Conservation (phyloP, 331 rosid species). For the Malus hybrid region DNA sequence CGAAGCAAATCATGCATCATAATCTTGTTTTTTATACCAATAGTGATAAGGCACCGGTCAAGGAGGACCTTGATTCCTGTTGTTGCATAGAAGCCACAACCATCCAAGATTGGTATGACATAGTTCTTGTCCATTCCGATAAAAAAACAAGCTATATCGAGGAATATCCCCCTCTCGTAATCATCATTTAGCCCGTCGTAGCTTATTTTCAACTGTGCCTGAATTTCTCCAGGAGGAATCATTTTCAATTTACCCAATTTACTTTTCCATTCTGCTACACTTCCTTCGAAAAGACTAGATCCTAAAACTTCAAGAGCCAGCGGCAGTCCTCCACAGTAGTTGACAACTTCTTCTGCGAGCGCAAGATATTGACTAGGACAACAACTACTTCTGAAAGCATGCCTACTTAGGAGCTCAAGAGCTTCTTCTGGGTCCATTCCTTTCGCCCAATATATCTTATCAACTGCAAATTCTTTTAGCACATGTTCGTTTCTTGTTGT, state of each 20-base stretch:
- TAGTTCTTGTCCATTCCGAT: slow-evolving; percentile 15
- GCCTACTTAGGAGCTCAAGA: too few relatives aligned
- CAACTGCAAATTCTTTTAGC: too few relatives aligned
- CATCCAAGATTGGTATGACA: slow-evolving; percentile 3
- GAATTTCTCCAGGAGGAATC: background rate
- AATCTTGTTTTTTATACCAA: slow-evolving; percentile 8
- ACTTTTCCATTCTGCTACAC: background rate
- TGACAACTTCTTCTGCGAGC: too few relatives aligned
- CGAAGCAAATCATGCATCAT: slow-evolving; percentile 25
- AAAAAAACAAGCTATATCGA: slow-evolving; percentile 20
- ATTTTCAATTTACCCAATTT: background rate
- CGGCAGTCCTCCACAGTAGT: too few relatives aligned
- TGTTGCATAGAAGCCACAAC: background rate
- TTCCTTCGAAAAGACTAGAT: too few relatives aligned
- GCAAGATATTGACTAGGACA: too few relatives aligned
- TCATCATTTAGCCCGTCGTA: slow-evolving; percentile 17
- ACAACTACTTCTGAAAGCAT: too few relatives aligned
- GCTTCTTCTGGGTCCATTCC: too few relatives aligned
- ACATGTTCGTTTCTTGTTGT: too few relatives aligned
- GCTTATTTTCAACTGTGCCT: slow-evolving; percentile 12
- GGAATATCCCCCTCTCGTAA: slow-evolving; percentile 14
- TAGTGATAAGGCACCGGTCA: background rate
- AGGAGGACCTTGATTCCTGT: slow-evolving; percentile 17
- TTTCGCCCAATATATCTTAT: too few relatives aligned
- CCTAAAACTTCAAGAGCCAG: background rate